Evolutionary conservation across 352 stramenopile species (phyloP).

Genomic region (Phytophthora nicotianae): DNA sequence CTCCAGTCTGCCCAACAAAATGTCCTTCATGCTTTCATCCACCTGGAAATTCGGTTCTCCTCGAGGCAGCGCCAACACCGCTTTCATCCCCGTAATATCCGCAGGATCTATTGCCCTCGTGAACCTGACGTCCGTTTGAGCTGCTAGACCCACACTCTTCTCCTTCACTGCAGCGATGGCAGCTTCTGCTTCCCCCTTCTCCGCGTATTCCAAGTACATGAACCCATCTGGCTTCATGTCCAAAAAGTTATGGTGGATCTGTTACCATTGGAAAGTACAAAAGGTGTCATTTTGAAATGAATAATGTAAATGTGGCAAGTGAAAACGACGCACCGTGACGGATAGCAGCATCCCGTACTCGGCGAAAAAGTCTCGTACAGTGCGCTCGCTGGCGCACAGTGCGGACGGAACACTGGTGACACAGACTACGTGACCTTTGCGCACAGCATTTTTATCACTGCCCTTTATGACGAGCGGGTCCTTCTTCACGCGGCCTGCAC

Average conservation of each 20-base stretch:
- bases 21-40: conserved; percentile 47
- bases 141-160: conserved; percentile 18
- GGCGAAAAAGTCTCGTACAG: conserved; percentile 52
- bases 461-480: conserved; percentile 10
- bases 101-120: conserved; percentile 12
- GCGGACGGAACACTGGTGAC: conserved; percentile 58
- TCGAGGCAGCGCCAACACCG: conserved; percentile 47
- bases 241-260: conserved; percentile 76
- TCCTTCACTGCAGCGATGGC: conserved; percentile 46
- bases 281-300: conserved; percentile 1
- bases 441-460: conserved; percentile 6
- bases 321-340: conserved; percentile 45
- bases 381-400: conserved; percentile 61
- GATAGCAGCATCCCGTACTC: conserved; percentile 53
- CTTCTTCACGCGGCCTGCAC: conserved; percentile 20
- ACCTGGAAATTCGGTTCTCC: conserved; percentile 31
- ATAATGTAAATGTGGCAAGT: conserved; percentile 1
- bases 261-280: not conserved
- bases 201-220: conserved; percentile 65
- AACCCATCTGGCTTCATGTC: conserved; percentile 67
- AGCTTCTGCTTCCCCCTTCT: conserved; percentile 38
- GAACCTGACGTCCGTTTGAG: conserved; percentile 21
- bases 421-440: conserved; percentile 47
- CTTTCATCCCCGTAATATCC: conserved; percentile 47
- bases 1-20: conserved; percentile 58